Percentiles rank a stretch among this genome's conserved stretches.
Evolutionary conservation across 2,329 filamentous ascomycete species (phyloP).

Genomic region (Cadophora malorum): DNA sequence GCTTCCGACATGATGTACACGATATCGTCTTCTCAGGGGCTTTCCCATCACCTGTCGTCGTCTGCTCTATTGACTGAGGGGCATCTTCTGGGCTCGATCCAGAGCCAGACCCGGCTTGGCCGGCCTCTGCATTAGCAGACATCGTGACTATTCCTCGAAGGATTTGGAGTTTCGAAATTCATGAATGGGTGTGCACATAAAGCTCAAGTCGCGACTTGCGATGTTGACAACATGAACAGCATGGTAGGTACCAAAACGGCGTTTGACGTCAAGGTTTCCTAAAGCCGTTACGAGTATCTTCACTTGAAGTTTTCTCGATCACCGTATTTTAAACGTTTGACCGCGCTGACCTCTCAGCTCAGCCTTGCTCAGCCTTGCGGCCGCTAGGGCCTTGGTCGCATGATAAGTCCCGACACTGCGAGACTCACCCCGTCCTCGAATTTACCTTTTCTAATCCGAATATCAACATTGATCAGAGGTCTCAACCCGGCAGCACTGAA

Average conservation of each 20-base stretch:
- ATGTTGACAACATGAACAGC: background rate
- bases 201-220: background rate
- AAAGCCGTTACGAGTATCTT: background rate
- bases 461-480: background rate
- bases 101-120: conserved; percentile 1
- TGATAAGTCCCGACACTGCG: background rate
- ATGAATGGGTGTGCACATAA: background rate
- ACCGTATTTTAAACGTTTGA: background rate
- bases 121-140: conserved; percentile 16
- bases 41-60: conserved; percentile 24
- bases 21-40: conserved; percentile 66
- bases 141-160: background rate
- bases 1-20: conserved; percentile 81
- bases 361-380: conserved; percentile 13
- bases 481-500: too few species aligned
- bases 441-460: background rate
- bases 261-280: conserved; percentile 1
- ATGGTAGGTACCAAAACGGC: background rate
- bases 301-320: conserved; percentile 6
- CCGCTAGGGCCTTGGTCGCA: background rate
- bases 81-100: conserved; percentile 15
- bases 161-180: background rate
- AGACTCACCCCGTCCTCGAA: background rate
- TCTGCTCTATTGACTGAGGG: background rate
- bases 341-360: background rate